Evolutionary conservation across 768 basidiomycete species (phyloP).

Genomic region (Tulasnella sp.): DNA sequence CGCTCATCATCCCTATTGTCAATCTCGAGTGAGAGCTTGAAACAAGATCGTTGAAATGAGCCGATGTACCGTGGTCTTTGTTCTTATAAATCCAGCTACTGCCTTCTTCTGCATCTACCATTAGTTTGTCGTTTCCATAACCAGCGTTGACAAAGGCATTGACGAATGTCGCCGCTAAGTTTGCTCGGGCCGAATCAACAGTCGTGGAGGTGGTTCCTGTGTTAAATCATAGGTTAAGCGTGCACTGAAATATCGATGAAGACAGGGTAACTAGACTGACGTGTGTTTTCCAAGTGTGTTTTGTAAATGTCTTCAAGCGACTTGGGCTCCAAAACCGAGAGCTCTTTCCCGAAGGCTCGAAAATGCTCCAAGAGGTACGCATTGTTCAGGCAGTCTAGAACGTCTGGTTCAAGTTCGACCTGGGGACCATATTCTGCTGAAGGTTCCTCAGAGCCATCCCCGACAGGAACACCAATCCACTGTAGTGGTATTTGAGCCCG

Average conservation of each 20-base stretch:
- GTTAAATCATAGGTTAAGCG: conserved; percentile 1
- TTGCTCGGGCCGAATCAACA: conserved; percentile 88
- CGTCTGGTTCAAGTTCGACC: conserved; percentile 40
- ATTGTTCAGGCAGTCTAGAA: conserved; percentile 80
- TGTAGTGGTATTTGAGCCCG: conserved; percentile 84
- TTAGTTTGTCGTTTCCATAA: conserved; percentile 96
- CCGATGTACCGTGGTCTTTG: conserved; percentile 80
- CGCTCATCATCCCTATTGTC: conserved; percentile 89
- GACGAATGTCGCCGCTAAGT: conserved; percentile 93
- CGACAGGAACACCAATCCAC: conserved; percentile 60
- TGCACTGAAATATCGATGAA: background rate
- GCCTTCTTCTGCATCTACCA: conserved; percentile 93
- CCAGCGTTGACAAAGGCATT: conserved; percentile 99
- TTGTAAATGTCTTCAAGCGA: conserved; percentile 97
- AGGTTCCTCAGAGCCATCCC: conserved; percentile 40
- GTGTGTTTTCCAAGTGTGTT: conserved; percentile 81
- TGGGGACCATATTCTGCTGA: conserved; percentile 52
- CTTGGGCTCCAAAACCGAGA: conserved; percentile 82
- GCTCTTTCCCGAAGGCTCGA: conserved; percentile 84
- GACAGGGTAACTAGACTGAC: conserved; percentile 32
- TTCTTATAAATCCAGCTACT: conserved; percentile 99
- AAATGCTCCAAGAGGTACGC: conserved; percentile 73
- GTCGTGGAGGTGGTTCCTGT: conserved; percentile 57
- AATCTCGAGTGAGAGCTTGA: background rate
- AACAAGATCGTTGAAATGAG: background rate